Base-by-base conservation (phyloP, 2,329 filamentous ascomycete species). In the Sporothrix mexicana region DNA sequence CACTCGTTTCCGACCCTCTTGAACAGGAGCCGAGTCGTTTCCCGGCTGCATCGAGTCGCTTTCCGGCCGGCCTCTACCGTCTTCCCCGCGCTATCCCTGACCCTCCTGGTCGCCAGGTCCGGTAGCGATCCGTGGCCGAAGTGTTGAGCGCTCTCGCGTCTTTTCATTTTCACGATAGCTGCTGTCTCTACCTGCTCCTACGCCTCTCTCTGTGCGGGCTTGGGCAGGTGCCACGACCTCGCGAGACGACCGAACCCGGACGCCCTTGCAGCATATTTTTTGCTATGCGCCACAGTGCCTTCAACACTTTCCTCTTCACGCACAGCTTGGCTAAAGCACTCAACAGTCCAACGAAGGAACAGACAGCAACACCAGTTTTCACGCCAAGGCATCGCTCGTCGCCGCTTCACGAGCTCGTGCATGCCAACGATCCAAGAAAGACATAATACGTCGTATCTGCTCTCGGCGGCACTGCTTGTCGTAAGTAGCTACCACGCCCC, bases 401-500 rank as follows among this genome's bases (percentile, higher is more conserved):
- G 41, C 47, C 61, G 20, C 15, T 15, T 17, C 41, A 20, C 20
- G 41, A 47, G 4, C 41, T 12, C 41, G 20, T 41, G 41, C 61
- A 17, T 15, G 9, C 41, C n/a, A 47, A 43, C 41, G 41, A 25
- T n/a, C 30, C 12, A 43, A 20, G 8, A 8, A 43, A 36, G 36
- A 62, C 15, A n/a, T 6, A 17, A 17, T 43, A 47, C 36, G 2
- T 12, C 41, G 61, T 66, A 20, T 23, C 30, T 66, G 41, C n/a
- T 66, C 41, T 47, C 20, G 7, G 61, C 41, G 20, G 17, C 12
- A 47, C 61, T 25, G 4, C 41, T 30, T 66, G 12, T 20, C n/a
- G 61, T 66, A 66, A 66, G 61, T 66, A 25, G 20, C 61, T 47
- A 47, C 59, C 3, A 15, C 47, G 47, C 10, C 61, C 61, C 36